Evolutionary conservation across 1,139 yeast genomes (phyloP).

Genomic region (Hemisphaericaspora subhashii): DNA sequence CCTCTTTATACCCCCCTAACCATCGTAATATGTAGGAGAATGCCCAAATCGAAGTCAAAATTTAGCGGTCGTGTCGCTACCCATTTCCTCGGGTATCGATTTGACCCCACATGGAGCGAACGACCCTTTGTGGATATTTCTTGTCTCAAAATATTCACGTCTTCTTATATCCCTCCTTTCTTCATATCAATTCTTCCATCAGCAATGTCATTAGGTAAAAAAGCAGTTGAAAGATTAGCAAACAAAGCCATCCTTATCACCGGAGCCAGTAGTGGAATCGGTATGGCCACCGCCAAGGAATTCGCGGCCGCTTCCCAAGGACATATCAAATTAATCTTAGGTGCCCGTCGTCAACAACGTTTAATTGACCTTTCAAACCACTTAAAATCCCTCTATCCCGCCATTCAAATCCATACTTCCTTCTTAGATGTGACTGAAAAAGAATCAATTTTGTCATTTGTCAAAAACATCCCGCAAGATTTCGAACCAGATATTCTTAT

Average conservation of each 20-base stretch:
- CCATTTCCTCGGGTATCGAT: too few relatives aligned
- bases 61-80: too few relatives aligned
- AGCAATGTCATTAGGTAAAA: conserved; percentile 42
- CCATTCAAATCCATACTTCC: conserved; percentile 47
- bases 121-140: too few relatives aligned
- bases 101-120: too few relatives aligned
- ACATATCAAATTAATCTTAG: conserved; percentile 58
- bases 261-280: conserved; percentile 53
- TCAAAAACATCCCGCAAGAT: conserved; percentile 51
- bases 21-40: too few relatives aligned
- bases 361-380: conserved; percentile 47
- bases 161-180: not conserved
- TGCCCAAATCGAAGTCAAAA: too few relatives aligned
- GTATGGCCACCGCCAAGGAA: conserved; percentile 74
- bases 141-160: too few relatives aligned
- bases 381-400: conserved; percentile 46
- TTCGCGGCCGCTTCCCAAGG: conserved; percentile 72
- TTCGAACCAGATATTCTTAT: conserved; percentile 66
- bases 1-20: too few relatives aligned
- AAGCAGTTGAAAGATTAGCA: conserved; percentile 45
- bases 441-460: conserved; percentile 51
- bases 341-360: conserved; percentile 68
- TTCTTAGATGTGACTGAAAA: conserved; percentile 62
- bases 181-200: too few relatives aligned
- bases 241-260: conserved; percentile 39